A percentile compares a stretch with the other conserved stretches of the same genome.
These are phyloP conservation scores for Acer saccharum DNA, from an alignment of 345 rosid genomes.

Conservation along the genomic window DNA sequence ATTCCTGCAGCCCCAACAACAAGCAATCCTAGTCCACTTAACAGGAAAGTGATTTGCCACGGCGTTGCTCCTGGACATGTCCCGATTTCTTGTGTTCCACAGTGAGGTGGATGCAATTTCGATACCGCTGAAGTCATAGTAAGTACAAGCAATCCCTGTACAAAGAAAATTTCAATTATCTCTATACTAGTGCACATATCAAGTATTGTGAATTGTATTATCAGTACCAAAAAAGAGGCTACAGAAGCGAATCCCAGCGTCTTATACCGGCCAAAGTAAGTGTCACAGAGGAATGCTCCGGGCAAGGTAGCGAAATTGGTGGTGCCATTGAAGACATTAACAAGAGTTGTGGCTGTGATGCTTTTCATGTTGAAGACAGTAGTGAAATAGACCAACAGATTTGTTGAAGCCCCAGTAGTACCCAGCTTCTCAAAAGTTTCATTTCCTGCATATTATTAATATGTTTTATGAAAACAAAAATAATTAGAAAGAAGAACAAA, in stretches of 20 bases:
- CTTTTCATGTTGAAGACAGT: constrained; percentile 68
- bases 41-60: constrained; percentile 41
- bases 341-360: constrained; percentile 59
- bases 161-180: neutral
- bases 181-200: neutral
- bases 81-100: constrained; percentile 14
- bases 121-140: constrained; percentile 45
- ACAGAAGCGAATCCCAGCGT: constrained; percentile 60
- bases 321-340: constrained; percentile 62
- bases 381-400: constrained; percentile 57
- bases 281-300: constrained; percentile 68
- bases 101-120: constrained; percentile 40
- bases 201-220: neutral
- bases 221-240: constrained; percentile 58
- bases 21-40: constrained; percentile 33
- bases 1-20: constrained; percentile 53
- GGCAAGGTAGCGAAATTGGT: constrained; percentile 59
- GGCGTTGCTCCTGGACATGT: constrained; percentile 29
- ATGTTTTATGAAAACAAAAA: no score
- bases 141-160: constrained; percentile 46
- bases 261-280: constrained; percentile 75
- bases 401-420: constrained; percentile 54
- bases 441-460: constrained; percentile 44
- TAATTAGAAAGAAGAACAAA: no score
- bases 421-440: constrained; percentile 75